These are phyloP conservation scores for Gracilaria gracilis DNA, from an alignment of 23 red algal genomes.

Conservation along the genomic window DNA sequence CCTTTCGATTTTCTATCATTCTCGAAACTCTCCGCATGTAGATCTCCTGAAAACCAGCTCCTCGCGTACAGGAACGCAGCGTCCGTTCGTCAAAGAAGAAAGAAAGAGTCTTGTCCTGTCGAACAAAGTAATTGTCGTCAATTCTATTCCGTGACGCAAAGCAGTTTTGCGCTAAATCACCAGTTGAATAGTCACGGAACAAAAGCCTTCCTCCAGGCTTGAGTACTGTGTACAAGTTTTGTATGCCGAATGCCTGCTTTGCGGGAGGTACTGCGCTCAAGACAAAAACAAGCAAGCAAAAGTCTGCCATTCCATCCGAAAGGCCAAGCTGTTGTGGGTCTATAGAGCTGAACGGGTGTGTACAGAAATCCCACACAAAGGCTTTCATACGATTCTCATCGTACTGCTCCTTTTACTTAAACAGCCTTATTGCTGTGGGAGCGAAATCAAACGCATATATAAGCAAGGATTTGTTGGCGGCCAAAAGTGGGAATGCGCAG, in stretches of 20 bases:
- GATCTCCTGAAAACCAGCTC: constrained; percentile 53
- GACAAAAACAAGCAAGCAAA: constrained; percentile 56
- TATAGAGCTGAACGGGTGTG: constrained; percentile 1
- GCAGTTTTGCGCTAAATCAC: constrained; percentile 82
- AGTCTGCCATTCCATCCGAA: constrained; percentile 25
- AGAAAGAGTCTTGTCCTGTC: constrained; percentile 82
- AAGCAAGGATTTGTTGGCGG: constrained; percentile 49
- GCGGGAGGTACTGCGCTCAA: constrained; percentile 76
- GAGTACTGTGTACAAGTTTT: constrained; percentile 56
- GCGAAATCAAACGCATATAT: constrained; percentile 90
- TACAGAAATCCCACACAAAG: constrained; percentile 73
- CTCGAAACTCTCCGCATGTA: constrained; percentile 54
- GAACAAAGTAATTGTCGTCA: constrained; percentile 73
- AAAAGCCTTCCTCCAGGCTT: constrained; percentile 79
- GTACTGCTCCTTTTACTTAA: constrained; percentile 41
- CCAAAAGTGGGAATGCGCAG: constrained; percentile 76
- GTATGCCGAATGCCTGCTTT: constrained; percentile 40
- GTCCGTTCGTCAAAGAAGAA: constrained; percentile 75
- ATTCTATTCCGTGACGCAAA: constrained; percentile 54
- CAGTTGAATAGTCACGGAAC: constrained; percentile 86
- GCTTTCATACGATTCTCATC: constrained; percentile 72
- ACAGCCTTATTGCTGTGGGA: constrained; percentile 58
- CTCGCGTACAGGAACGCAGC: constrained; percentile 34
- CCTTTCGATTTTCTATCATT: constrained; percentile 69
- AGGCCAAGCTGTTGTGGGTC: neutral